Base-by-base conservation (phyloP, 2,329 filamentous ascomycete species). In the Aspergillus oerlinghausenensis region DNA sequence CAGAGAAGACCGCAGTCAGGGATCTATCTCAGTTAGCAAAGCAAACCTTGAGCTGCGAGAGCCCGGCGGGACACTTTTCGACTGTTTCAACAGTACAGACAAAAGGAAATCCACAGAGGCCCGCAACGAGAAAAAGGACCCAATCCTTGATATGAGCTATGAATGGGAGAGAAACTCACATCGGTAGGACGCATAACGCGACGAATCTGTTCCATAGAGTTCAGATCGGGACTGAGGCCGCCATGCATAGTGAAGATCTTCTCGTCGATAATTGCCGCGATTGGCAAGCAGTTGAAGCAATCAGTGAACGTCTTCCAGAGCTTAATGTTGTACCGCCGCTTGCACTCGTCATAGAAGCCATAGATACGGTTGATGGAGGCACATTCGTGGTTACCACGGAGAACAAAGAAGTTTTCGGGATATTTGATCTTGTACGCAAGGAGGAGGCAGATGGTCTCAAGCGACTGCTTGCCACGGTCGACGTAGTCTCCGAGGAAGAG, bases 201-300 rank as follows among this genome's bases (percentile, higher is more conserved):
- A 74, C 94, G 91, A 69, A 99, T 99, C 82, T 99, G 93, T 82
- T 99, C 94, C 94, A 99, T 99, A 35, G 92, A 97, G 84, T 97
- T 97, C 65, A 99, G 83, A 74, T 97, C 94, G 48, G 94, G 94
- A 77, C 92, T 97, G 70, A 99, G 80, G 72, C 94, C 94, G 73
- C 94, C 94, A 79, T 99, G 94, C 93, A 99, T 97, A 73, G 92
- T 97, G 82, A 99, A 97, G 74, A 99, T 99, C 88, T 97, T 99
- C 83, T 97, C 94, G 72, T 96, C 93, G 69, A 99, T 97, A 78
- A 99, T 99, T 66, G 94, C 93, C 57, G 93, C 94, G 75, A 99
- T 97, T 50, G 93, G 93, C 72, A 97, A 80, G 79, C 92, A 97
- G 83, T 99, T 99, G 86, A 99, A 99, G 84, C 92, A 97, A 76